Evolutionary conservation across 306 rosid species (phyloP).

Genomic region (Geum urbanum): DNA sequence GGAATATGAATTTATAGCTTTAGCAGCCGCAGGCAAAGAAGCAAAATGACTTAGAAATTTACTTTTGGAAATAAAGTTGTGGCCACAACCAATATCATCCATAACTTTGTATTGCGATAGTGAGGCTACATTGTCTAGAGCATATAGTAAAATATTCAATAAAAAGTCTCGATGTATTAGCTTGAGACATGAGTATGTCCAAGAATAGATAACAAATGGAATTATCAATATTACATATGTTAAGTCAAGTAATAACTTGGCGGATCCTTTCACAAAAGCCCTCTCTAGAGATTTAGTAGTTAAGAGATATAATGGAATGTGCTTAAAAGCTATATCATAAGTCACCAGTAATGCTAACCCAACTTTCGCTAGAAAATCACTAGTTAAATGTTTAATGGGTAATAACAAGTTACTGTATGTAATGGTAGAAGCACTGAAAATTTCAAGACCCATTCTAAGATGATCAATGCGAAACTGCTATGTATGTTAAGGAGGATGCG

Average conservation of each 20-base stretch:
- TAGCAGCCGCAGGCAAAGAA: neutral
- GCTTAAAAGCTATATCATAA: neutral
- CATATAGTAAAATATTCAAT: neutral
- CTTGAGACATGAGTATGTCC: constrained; percentile 6
- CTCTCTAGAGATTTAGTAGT: constrained; percentile 19
- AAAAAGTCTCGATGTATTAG: constrained; percentile 7
- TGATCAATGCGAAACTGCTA: neutral
- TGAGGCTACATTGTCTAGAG: neutral
- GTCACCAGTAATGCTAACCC: constrained; percentile 28
- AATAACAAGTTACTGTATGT: constrained; percentile 4
- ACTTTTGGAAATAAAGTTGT: neutral
- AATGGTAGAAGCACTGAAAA: neutral
- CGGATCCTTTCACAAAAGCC: neutral
- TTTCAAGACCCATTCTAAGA: neutral
- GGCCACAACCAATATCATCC: constrained; percentile 2
- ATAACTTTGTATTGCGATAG: constrained; percentile 8
- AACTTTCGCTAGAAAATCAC: neutral
- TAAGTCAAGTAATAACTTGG: neutral
- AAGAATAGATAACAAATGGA: neutral
- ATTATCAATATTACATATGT: neutral
- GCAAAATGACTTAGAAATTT: neutral
- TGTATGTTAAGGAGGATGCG: neutral
- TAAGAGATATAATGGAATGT: constrained; percentile 25
- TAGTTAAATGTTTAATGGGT: neutral
- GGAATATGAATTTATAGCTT: neutral